Conservation (phyloP, 2,329 filamentous ascomycete species). For the Coniella lustricola region DNA sequence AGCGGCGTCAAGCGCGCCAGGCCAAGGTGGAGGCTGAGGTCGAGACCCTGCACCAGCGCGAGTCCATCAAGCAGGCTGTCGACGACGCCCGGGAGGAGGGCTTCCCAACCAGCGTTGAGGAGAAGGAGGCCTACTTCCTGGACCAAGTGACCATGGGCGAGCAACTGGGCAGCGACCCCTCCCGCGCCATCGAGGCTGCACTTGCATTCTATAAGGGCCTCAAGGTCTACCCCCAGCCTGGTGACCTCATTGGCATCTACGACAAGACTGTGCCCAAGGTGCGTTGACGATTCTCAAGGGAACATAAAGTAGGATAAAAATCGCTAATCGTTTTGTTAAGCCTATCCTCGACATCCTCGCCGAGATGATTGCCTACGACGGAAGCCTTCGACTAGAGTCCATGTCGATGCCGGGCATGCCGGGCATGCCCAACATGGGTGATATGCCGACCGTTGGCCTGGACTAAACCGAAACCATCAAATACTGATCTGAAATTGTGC, state of each 20-base stretch:
- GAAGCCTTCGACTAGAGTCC: conserved; percentile 55
- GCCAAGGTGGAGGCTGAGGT: conserved; percentile 67
- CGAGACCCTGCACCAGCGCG: conserved; percentile 58
- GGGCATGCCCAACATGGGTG: conserved; percentile 31
- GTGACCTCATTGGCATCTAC: conserved; percentile 92
- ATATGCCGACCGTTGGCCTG: conserved; percentile 46
- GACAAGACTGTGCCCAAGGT: conserved; percentile 98
- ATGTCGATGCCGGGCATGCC: conserved; percentile 24
- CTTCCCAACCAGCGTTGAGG: conserved; percentile 83
- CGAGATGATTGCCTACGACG: conserved; percentile 95
- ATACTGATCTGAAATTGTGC: not conserved
- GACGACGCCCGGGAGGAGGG: conserved; percentile 82
- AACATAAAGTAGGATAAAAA: not conserved
- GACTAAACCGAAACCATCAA: conserved; percentile 34
- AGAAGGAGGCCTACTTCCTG: conserved; percentile 96
- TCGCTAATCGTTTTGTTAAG: conserved; percentile 34
- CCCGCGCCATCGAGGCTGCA: conserved; percentile 72
- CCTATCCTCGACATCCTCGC: conserved; percentile 91
- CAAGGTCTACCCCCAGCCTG: conserved; percentile 93
- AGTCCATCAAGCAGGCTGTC: conserved; percentile 67
- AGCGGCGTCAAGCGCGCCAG: conserved; percentile 62
- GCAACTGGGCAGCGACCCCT: conserved; percentile 68
- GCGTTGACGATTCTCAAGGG: not conserved
- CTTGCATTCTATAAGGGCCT: conserved; percentile 96
- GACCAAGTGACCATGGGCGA: conserved; percentile 88